A percentile compares a stretch with the other conserved stretches of the same genome.
phyloP scores from a whole-genome alignment of 2,329 filamentous ascomycete genomes.

The Polytolypa hystricis region DNA sequence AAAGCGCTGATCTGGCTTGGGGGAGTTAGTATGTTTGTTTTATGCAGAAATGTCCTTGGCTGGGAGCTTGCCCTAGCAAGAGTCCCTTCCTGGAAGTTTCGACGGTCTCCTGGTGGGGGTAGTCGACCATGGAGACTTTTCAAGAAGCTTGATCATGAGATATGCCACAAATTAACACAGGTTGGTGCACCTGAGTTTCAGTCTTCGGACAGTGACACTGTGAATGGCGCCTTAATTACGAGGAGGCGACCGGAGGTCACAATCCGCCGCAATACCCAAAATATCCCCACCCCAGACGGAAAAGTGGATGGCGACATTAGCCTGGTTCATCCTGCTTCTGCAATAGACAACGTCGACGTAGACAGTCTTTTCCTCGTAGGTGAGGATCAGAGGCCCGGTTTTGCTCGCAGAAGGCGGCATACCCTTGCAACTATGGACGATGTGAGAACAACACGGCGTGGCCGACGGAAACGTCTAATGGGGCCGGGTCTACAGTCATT shows the following conservation, averaged over 20 bases:
- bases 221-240: slow-evolving; percentile 13
- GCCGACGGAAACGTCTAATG: slow-evolving; percentile 54
- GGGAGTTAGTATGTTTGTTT: slow-evolving; percentile 63
- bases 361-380: no score
- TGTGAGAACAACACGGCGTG: slow-evolving; percentile 45
- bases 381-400: neutral
- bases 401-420: slow-evolving; percentile 32
- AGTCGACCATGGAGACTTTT: slow-evolving; percentile 30
- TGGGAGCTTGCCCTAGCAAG: slow-evolving; percentile 80
- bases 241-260: neutral
- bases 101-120: slow-evolving; percentile 38
- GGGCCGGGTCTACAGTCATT: slow-evolving; percentile 60
- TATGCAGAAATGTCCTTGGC: slow-evolving; percentile 61
- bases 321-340: slow-evolving; percentile 9
- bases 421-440: slow-evolving; percentile 40
- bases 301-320: no score
- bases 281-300: neutral
- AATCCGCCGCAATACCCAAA: neutral
- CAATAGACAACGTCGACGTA: slow-evolving; percentile 17
- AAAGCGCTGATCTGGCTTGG: slow-evolving; percentile 77
- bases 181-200: slow-evolving; percentile 17
- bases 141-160: slow-evolving; percentile 32
- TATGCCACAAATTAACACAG: slow-evolving; percentile 40
- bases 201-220: slow-evolving; percentile 28
- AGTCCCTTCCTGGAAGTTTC: slow-evolving; percentile 84